Evolutionary conservation across 108 stramenopile species (phyloP).

Genomic region (Mediolabrus comicus): DNA sequence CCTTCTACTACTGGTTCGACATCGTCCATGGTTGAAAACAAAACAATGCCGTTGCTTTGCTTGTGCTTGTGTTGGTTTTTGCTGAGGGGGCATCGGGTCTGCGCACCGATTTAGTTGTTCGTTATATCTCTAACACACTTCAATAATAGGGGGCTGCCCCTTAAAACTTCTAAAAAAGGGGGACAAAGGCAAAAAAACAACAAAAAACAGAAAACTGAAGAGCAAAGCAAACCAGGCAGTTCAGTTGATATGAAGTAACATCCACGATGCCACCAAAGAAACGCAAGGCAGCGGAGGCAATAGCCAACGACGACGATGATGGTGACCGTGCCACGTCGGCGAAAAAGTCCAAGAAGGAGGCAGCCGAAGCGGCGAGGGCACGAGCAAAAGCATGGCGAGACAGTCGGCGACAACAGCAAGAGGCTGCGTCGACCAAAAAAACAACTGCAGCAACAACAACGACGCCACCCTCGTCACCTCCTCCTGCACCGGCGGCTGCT

Average conservation of each 20-base stretch:
- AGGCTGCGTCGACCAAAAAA: background rate
- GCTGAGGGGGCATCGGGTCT: too few species aligned
- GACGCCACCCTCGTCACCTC: background rate
- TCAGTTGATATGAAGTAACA: too few species aligned
- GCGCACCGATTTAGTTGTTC: too few species aligned
- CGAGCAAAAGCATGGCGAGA: constrained; percentile 17
- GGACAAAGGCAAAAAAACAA: too few species aligned
- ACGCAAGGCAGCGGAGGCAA: constrained; percentile 20
- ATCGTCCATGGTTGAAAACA: constrained; percentile 6
- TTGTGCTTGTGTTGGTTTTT: too few species aligned
- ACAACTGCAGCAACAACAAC: constrained; percentile 5
- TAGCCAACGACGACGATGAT: background rate
- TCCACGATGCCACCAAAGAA: constrained; percentile 38
- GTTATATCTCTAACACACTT: too few species aligned
- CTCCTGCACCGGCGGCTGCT: background rate
- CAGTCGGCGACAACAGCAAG: background rate
- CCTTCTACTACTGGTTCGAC: constrained; percentile 13
- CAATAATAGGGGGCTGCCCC: too few species aligned
- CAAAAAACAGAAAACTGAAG: too few species aligned
- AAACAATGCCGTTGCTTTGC: too few species aligned
- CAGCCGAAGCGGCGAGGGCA: constrained; percentile 5
- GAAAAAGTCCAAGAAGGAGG: constrained; percentile 31
- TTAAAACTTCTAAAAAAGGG: too few species aligned
- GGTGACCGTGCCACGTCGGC: background rate
- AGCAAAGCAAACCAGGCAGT: too few species aligned